Base-by-base conservation (phyloP, 2,329 filamentous ascomycete species). In the Claviceps lovelessii region DNA sequence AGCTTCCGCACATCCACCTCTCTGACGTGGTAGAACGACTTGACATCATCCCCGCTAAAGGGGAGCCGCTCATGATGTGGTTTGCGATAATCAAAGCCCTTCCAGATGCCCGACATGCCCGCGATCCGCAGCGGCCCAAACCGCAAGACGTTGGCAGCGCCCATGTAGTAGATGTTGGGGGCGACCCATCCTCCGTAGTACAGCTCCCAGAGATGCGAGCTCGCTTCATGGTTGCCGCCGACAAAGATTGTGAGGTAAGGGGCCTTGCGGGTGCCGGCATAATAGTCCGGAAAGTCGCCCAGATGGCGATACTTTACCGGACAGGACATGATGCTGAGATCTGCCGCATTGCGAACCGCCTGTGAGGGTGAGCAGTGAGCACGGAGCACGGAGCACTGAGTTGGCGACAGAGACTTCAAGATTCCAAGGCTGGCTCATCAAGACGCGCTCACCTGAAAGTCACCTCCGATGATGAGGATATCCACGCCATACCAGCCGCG, bases 131-230 rank as follows among this genome's bases (percentile, higher is more conserved):
- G 72, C 1, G 88, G 85, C 0, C 91, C 91, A 37, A 94, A 75
- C 19, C 85, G 84, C 45, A 98, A 67, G 9, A 98, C 84, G 65
- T 95, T 96, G 57, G 93, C 89, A 39, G 90, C 88, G 51, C 93
- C 93, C 68, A 97, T 78, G 71, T 96, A 98, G 75, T 96, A 98
- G 59, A 98, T 97, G 61, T 93, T 95, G 9, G 89, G 90, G 8
- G 91, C 91, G 6, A 89, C 93, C 93, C 93, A 98, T 52, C 93
- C 93, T 52, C 93, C 93, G 66, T 97, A 95, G 72, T 88, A 95
- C 0, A 98, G 79, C 70, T 98, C 93, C 75, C 84, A 93, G 5
- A 95, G 74, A 69, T 97, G 83, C 52, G 87, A 90, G 63, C 87
- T 87, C 0, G 93, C 91, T 72, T 98, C 93, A 64, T 98, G 93